These are phyloP conservation scores for Penicillium sp. DNA, from an alignment of 2,329 filamentous ascomycete species.

Conservation along the genomic window DNA sequence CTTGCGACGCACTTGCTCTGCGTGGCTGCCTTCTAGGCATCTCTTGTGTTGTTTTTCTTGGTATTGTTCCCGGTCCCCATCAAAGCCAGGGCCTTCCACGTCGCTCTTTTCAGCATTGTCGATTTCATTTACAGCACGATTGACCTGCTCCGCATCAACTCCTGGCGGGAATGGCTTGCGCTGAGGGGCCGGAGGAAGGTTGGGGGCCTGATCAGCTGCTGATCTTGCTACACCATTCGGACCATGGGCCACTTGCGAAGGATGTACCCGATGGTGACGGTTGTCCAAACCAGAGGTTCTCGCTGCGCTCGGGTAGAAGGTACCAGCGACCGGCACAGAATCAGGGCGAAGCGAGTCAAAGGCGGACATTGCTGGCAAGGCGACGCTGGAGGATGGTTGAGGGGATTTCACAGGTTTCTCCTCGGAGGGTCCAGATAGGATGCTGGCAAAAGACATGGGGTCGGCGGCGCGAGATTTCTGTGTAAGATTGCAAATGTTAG, in stretches of 20 bases:
- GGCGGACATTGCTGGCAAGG: no score
- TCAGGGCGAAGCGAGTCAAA: no score
- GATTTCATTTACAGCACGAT: constrained; percentile 57
- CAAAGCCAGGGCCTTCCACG: constrained; percentile 49
- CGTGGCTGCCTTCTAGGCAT: constrained; percentile 57
- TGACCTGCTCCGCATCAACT: constrained; percentile 59
- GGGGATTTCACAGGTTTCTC: constrained; percentile 48
- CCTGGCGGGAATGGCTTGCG: constrained; percentile 18
- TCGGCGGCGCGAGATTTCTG: constrained; percentile 69
- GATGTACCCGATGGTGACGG: constrained; percentile 7
- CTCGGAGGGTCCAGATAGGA: constrained; percentile 74
- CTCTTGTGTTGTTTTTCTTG: constrained; percentile 58
- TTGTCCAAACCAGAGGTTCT: constrained; percentile 27
- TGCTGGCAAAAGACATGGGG: constrained; percentile 94
- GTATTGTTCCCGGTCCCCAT: constrained; percentile 50
- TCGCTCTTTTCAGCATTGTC: constrained; percentile 55
- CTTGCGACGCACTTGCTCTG: constrained; percentile 61
- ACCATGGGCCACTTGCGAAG: constrained; percentile 4
- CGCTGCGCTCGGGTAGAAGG: constrained; percentile 27
- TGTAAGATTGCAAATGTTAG: constrained; percentile 36
- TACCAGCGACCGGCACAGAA: constrained; percentile 20
- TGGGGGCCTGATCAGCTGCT: constrained; percentile 6
- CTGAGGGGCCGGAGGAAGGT: constrained; percentile 8
- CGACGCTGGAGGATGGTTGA: constrained; percentile 25
- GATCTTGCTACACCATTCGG: constrained; percentile 16